Evolutionary conservation across 2,329 filamentous ascomycete genomes (phyloP).

Genomic region (Phialophora macrospora): DNA sequence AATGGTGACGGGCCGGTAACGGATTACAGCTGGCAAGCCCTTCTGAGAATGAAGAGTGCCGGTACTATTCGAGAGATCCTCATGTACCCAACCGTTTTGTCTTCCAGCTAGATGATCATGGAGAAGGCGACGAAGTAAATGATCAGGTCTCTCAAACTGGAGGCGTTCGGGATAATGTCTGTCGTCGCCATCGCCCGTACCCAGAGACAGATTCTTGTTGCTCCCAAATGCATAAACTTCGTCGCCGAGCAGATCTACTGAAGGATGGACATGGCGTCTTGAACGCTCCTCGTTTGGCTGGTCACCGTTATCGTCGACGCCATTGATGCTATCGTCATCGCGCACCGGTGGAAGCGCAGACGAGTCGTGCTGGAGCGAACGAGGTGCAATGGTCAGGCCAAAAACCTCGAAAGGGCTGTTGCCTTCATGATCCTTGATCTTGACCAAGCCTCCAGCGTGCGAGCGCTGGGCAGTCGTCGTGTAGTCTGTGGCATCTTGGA

Average conservation of each 20-base stretch:
- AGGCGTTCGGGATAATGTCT: constrained; percentile 91
- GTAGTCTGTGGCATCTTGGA: constrained; percentile 67
- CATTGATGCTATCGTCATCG: constrained; percentile 41
- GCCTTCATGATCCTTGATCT: constrained; percentile 93
- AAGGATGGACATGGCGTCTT: constrained; percentile 43
- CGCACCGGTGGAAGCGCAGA: constrained; percentile 40
- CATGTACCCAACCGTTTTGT: constrained; percentile 43
- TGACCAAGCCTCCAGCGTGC: constrained; percentile 74
- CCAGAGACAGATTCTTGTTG: constrained; percentile 91
- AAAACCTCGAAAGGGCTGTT: constrained; percentile 95
- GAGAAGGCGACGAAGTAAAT: constrained; percentile 75
- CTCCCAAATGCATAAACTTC: constrained; percentile 94
- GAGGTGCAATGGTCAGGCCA: constrained; percentile 79
- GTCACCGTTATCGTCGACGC: constrained; percentile 55
- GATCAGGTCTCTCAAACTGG: constrained; percentile 73
- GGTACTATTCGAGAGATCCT: constrained; percentile 34
- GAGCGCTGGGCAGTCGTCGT: constrained; percentile 63
- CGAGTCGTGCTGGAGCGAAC: constrained; percentile 59
- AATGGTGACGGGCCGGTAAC: constrained; percentile 73
- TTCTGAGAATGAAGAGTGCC: constrained; percentile 46
- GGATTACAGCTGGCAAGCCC: constrained; percentile 74
- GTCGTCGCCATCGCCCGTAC: constrained; percentile 94
- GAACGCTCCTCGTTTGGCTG: constrained; percentile 44
- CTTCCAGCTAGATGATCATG: constrained; percentile 62
- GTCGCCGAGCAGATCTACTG: constrained; percentile 65